These are phyloP conservation scores for Stachybotrys echinatus DNA, from an alignment of 2,329 filamentous ascomycete genomes.

Conservation along the genomic window DNA sequence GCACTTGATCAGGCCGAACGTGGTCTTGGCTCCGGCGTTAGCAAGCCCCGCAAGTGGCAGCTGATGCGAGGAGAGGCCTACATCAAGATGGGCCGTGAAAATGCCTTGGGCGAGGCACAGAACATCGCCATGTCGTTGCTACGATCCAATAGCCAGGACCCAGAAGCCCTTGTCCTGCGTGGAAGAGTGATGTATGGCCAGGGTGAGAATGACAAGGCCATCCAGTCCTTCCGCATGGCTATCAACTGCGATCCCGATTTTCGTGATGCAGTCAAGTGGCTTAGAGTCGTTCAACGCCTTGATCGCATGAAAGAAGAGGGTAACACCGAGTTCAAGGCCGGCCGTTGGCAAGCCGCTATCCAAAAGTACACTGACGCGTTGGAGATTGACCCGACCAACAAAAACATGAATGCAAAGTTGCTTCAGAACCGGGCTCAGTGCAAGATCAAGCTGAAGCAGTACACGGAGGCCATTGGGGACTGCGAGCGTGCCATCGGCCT, in stretches of 20 bases:
- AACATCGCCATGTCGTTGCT: conserved; percentile 87
- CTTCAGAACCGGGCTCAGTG: conserved; percentile 90
- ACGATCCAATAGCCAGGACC: conserved; percentile 82
- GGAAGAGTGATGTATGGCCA: conserved; percentile 84
- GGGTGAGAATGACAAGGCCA: conserved; percentile 91
- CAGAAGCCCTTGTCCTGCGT: conserved; percentile 85
- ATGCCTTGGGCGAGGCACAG: conserved; percentile 85
- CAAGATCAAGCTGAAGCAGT: conserved; percentile 78
- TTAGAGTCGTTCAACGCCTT: conserved; percentile 85
- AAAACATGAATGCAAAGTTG: conserved; percentile 90
- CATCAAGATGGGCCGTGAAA: conserved; percentile 85
- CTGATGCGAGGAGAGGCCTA: conserved; percentile 89
- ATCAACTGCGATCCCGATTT: conserved; percentile 89
- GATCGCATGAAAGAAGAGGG: conserved; percentile 92
- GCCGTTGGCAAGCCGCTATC: conserved; percentile 73
- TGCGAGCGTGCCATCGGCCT: conserved; percentile 79
- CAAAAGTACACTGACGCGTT: conserved; percentile 81
- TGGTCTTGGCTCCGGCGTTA: conserved; percentile 67
- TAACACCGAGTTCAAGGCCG: conserved; percentile 83
- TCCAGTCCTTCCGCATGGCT: conserved; percentile 87
- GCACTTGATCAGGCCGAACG: conserved; percentile 88
- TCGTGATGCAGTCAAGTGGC: conserved; percentile 79
- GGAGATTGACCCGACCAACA: conserved; percentile 80
- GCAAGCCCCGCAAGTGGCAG: conserved; percentile 87
- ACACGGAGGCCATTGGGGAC: conserved; percentile 74